Conservation (phyloP, 495 filamentous ascomycete species). For the Podospora sp. region DNA sequence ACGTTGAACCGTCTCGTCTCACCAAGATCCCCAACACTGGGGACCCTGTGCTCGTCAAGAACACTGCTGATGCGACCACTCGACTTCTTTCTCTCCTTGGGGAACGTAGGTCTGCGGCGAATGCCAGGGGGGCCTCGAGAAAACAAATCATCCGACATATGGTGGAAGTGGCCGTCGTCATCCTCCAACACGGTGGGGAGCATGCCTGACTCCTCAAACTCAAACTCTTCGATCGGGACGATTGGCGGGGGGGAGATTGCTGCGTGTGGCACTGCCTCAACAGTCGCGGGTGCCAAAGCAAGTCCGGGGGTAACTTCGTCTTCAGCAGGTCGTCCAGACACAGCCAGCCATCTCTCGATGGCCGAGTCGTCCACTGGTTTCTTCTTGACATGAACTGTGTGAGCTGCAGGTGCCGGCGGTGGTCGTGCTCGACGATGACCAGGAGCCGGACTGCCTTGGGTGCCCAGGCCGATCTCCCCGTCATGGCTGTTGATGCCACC, state of each 20-base stretch:
- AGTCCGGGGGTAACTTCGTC: neutral
- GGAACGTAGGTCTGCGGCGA: slow-evolving; percentile 8
- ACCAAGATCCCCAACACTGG: slow-evolving; percentile 12
- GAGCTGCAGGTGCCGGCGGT: too few species aligned
- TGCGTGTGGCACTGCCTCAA: neutral
- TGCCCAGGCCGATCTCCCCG: slow-evolving; percentile 17
- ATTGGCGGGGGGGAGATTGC: neutral
- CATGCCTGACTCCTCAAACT: neutral
- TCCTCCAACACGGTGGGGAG: slow-evolving; percentile 18
- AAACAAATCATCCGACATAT: slow-evolving; percentile 1
- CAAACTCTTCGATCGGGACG: neutral
- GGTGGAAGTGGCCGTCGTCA: neutral
- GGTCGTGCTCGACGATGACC: neutral
- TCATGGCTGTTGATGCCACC: slow-evolving; percentile 21
- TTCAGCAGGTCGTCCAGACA: neutral
- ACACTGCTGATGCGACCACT: neutral
- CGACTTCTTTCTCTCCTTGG: slow-evolving; percentile 12
- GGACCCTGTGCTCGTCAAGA: slow-evolving; percentile 8
- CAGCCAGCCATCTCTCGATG: slow-evolving; percentile 18
- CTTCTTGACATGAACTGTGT: slow-evolving; percentile 1
- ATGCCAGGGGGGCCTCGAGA: neutral
- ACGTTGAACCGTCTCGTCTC: slow-evolving; percentile 9
- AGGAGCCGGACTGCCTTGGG: slow-evolving; percentile 17
- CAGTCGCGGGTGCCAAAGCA: neutral
- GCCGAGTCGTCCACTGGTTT: slow-evolving; percentile 6